Evolutionary conservation across 208 protist genomes (phyloP).

Genomic region (Borovskyia barvae): DNA sequence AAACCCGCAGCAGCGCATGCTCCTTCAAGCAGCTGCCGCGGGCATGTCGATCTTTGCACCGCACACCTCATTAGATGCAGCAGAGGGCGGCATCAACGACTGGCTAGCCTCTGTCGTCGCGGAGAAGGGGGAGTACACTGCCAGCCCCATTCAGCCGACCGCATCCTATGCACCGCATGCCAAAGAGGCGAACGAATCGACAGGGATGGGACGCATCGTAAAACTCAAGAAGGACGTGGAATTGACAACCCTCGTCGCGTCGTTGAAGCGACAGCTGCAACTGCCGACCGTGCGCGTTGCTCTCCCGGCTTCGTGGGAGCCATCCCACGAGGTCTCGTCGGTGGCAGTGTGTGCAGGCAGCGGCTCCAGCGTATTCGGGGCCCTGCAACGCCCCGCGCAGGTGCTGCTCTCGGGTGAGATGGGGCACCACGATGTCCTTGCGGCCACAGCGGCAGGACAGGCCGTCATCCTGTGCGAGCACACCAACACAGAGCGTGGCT

Average conservation of each 20-base stretch:
- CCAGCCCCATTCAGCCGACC: conserved; percentile 48
- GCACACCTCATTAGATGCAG: conserved; percentile 89
- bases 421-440: conserved; percentile 93
- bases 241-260: conserved; percentile 46
- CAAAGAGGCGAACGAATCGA: conserved; percentile 9
- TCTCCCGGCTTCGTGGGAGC: conserved; percentile 46
- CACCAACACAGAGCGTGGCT: conserved; percentile 92
- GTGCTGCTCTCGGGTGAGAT: conserved; percentile 90
- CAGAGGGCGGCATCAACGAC: conserved; percentile 88
- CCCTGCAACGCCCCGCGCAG: conserved; percentile 48
- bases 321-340: conserved; percentile 33
- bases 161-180: conserved; percentile 27
- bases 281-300: conserved; percentile 70
- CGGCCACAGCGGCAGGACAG: conserved; percentile 65
- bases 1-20: conserved; percentile 68
- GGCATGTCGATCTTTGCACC: conserved; percentile 92
- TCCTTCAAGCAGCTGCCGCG: conserved; percentile 58
- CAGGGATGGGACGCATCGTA: conserved; percentile 69
- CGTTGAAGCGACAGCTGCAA: conserved; percentile 59
- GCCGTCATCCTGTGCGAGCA: conserved; percentile 91
- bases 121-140: background rate
- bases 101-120: conserved; percentile 84
- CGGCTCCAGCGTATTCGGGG: conserved; percentile 70
- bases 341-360: conserved; percentile 91
- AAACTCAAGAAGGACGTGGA: conserved; percentile 32